Evolutionary conservation across 345 rosid species (phyloP).

Genomic region (Erucastrum elatum): DNA sequence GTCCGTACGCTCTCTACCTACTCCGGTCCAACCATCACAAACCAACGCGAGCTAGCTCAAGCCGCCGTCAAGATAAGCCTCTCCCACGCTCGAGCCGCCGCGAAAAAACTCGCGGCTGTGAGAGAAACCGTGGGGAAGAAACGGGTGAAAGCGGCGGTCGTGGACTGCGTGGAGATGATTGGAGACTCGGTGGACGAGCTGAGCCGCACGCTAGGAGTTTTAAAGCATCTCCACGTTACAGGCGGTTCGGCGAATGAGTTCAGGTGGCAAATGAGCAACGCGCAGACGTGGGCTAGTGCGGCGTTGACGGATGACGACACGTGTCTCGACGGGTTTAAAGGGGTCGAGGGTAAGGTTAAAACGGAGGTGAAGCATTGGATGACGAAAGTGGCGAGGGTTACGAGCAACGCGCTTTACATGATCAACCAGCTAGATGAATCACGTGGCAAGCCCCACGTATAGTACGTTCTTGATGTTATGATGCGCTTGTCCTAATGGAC

Average conservation of each 20-base stretch:
- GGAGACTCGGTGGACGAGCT: constrained; percentile 72
- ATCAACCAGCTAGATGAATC: constrained; percentile 56
- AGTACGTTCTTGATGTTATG: constrained; percentile 27
- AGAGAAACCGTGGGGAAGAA: constrained; percentile 36
- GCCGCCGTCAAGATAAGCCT: constrained; percentile 73
- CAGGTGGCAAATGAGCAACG: constrained; percentile 69
- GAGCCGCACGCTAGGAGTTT: constrained; percentile 49
- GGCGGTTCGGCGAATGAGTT: constrained; percentile 44
- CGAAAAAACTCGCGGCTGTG: constrained; percentile 41
- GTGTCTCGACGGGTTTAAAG: constrained; percentile 80
- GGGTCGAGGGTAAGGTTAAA: constrained; percentile 43
- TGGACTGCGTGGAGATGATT: constrained; percentile 79
- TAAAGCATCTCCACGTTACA: constrained; percentile 49
- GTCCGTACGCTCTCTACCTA: constrained; percentile 68
- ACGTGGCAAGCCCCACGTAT: constrained; percentile 34
- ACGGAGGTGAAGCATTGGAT: constrained; percentile 53
- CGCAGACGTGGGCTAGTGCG: constrained; percentile 85
- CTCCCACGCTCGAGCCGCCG: constrained; percentile 45
- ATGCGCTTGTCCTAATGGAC: constrained; percentile 9
- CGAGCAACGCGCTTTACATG: constrained; percentile 87
- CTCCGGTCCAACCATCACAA: constrained; percentile 64
- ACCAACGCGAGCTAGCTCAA: constrained; percentile 64
- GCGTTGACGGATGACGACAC: constrained; percentile 86
- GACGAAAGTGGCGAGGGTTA: constrained; percentile 60
- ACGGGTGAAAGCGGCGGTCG: constrained; percentile 54